Base-by-base conservation (phyloP, 2,329 filamentous ascomycete genomes). In the Ascochyta fabae region DNA sequence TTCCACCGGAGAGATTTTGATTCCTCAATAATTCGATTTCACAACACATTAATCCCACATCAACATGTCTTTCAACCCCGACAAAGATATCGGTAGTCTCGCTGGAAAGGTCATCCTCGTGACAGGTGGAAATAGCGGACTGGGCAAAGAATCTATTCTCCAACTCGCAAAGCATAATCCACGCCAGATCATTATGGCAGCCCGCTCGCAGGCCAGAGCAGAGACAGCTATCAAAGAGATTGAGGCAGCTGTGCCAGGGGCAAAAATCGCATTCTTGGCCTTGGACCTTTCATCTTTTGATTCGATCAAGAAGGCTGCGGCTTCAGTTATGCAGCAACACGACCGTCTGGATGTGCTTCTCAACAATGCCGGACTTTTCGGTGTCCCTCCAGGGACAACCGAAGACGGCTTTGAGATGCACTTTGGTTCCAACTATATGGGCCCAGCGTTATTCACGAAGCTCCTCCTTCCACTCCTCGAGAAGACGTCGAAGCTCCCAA, bases 341-440 rank as follows among this genome's bases (percentile, higher is more conserved):
- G 15, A 58, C 8, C 68, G 73, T 5, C 69, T 81, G 5, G 76
- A 80, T 54, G 62, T 80, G 27, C 67, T 80, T 1, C 65, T 79
- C 27, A 62, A 70, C 59, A 80, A 80, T 59, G 79, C 79, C 1
- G 78, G 78, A 13, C 65, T 79, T 40, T 72, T 66, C 48, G 61
- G 34, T 1, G 46, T 40, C 2, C 29, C 53, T 6, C 45, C 74
- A 1, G 66, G 59, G 2, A 48, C 69, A 0, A 80, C 78, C 1
- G 58, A 70, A 13, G 77, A 81, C 16, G 78, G 78, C 27, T 80
- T 78, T 58, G 80, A 82, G 61, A 66, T 77, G 10, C 77, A 80
- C 35, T 77, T 81, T 46, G 80, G 76, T 8, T 77, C 74, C 6
- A 81, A 82, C 54, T 73, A 80, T 65, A 62, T 81, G 51, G 80